These are phyloP conservation scores for Phlebopus sp. DNA, from an alignment of 1,284 basidiomycete species.

Conservation along the genomic window DNA sequence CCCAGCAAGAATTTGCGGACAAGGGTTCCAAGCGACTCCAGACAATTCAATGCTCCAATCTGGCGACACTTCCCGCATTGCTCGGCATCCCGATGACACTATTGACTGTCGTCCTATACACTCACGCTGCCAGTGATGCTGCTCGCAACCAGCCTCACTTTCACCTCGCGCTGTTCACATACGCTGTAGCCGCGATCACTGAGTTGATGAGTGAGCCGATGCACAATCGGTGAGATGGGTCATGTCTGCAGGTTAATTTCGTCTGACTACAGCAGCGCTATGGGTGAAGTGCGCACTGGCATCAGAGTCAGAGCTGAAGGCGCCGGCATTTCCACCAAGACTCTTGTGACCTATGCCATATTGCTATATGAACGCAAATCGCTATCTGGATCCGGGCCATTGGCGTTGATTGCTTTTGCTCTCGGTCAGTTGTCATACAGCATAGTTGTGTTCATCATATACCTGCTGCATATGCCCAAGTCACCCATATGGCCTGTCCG, in stretches of 20 bases:
- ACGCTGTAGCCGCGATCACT: slow-evolving; percentile 68
- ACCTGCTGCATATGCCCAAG: slow-evolving; percentile 31
- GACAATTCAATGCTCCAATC: slow-evolving; percentile 38
- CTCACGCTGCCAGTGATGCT: slow-evolving; percentile 44
- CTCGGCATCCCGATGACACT: slow-evolving; percentile 55
- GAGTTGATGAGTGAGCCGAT: slow-evolving; percentile 84
- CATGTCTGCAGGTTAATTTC: slow-evolving; percentile 6
- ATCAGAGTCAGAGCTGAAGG: slow-evolving; percentile 83
- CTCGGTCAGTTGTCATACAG: slow-evolving; percentile 76
- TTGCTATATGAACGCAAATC: slow-evolving; percentile 46
- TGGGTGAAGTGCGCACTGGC: slow-evolving; percentile 62
- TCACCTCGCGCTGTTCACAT: slow-evolving; percentile 58
- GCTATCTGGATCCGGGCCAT: slow-evolving; percentile 31
- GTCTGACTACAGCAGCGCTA: slow-evolving; percentile 45
- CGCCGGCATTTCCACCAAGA: slow-evolving; percentile 72
- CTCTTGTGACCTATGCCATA: slow-evolving; percentile 64
- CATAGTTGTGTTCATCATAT: slow-evolving; percentile 38
- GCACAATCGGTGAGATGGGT: slow-evolving; percentile 61
- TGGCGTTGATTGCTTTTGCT: slow-evolving; percentile 79
- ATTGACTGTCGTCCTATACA: slow-evolving; percentile 48
- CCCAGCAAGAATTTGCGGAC: slow-evolving; percentile 18
- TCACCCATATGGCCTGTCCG: slow-evolving; percentile 23
- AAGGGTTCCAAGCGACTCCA: slow-evolving; percentile 12
- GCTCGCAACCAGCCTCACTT: slow-evolving; percentile 67
- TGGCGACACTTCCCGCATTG: slow-evolving; percentile 57